These are phyloP conservation scores for Kluyveromyces sp. DNA, from an alignment of 1,139 yeast genomes.

Conservation along the genomic window DNA sequence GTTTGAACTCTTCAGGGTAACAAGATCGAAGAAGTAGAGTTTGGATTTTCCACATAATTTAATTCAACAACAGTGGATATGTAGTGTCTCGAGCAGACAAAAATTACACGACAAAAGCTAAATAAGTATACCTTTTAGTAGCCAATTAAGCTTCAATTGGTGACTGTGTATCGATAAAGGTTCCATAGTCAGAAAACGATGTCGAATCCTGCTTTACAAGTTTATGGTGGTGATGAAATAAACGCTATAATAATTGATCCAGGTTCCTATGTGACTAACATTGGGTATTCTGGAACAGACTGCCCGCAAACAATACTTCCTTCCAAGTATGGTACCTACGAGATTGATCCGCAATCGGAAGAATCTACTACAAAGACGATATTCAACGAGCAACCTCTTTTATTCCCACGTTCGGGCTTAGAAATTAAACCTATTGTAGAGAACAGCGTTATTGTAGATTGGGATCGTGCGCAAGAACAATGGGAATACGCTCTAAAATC, in stretches of 20 bases:
- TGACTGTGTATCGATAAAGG: not conserved
- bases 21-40: not conserved
- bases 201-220: conserved; percentile 32
- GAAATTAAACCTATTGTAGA: conserved; percentile 52
- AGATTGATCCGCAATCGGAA: conserved; percentile 15
- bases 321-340: conserved; percentile 42
- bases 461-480: conserved; percentile 71
- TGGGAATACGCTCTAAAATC: conserved; percentile 45
- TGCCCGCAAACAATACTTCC: conserved; percentile 73
- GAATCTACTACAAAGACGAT: conserved; percentile 30
- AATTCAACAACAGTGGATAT: too few relatives aligned
- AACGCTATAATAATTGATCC: conserved; percentile 89
- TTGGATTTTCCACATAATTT: not conserved
- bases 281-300: conserved; percentile 94
- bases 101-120: too few relatives aligned
- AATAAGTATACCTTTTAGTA: too few relatives aligned
- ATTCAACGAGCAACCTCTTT: conserved; percentile 49
- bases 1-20: not conserved
- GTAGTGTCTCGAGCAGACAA: too few relatives aligned
- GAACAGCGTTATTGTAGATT: conserved; percentile 56
- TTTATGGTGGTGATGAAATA: conserved; percentile 72
- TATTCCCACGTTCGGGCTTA: conserved; percentile 44
- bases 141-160: too few relatives aligned
- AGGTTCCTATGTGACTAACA: conserved; percentile 74
- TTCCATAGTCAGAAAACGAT: conserved; percentile 9